Conservation (phyloP, 805 yeast genomes). For the Zygosaccharomyces rouxii region DNA sequence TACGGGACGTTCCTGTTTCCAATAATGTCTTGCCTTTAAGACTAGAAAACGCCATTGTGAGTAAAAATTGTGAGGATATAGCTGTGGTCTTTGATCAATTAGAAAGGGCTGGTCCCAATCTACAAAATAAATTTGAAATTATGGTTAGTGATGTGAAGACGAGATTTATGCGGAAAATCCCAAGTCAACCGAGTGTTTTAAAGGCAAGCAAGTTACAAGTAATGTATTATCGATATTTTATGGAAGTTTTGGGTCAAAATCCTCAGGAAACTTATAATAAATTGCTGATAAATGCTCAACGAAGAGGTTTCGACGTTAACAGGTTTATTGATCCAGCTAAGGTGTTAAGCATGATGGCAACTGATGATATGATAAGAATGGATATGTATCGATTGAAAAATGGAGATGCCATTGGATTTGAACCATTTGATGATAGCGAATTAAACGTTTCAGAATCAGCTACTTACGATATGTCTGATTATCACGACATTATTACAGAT, state of each 20-base stretch:
- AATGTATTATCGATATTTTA: conserved; percentile 50
- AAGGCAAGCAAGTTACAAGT: conserved; percentile 55
- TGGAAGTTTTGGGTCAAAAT: conserved; percentile 37
- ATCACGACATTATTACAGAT: conserved; percentile 18
- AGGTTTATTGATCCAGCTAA: conserved; percentile 43
- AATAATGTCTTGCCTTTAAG: conserved; percentile 1
- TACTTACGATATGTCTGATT: conserved; percentile 20
- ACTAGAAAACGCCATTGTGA: conserved; percentile 5
- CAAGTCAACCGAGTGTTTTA: conserved; percentile 47
- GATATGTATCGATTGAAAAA: conserved; percentile 45
- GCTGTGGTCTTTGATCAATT: conserved; percentile 22
- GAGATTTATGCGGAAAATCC: conserved; percentile 41
- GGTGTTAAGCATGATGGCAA: conserved; percentile 38
- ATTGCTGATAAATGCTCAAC: conserved; percentile 43
- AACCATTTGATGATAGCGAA: conserved; percentile 36
- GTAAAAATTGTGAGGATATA: conserved; percentile 5
- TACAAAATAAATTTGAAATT: conserved; percentile 22
- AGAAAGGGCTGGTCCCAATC: neutral
- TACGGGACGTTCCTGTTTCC: neutral
- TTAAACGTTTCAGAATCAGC: neutral
- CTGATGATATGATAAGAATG: conserved; percentile 35
- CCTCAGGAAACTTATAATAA: conserved; percentile 38
- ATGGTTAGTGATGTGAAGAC: conserved; percentile 60
- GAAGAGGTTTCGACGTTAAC: conserved; percentile 47
- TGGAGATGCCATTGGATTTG: conserved; percentile 44